Evolutionary conservation across 225 moss, liverwort and hornwort species (phyloP).

Genomic region (Sphagnum tenellum): DNA sequence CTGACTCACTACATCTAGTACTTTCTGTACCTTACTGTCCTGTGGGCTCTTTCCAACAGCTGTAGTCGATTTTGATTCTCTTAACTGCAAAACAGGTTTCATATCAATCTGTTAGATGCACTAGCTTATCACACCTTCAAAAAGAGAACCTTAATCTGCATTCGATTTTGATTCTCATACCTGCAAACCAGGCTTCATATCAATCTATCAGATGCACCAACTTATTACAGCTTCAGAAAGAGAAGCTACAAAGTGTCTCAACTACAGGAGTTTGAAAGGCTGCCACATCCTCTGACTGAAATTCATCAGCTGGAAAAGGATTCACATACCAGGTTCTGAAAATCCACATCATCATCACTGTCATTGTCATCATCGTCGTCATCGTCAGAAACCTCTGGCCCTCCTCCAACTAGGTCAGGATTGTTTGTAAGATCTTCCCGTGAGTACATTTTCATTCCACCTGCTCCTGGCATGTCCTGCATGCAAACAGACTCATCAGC

Average conservation of each 20-base stretch:
- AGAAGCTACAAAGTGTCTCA: background rate
- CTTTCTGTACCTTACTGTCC: slow-evolving; percentile 4
- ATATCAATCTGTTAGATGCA: no score
- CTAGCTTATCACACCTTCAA: no score
- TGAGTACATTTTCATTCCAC: slow-evolving; percentile 70
- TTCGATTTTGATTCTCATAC: slow-evolving; percentile 5
- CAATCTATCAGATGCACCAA: no score
- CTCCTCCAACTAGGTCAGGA: slow-evolving; percentile 32
- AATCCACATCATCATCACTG: slow-evolving; percentile 15
- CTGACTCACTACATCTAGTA: slow-evolving; percentile 11
- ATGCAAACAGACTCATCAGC: slow-evolving; percentile 5
- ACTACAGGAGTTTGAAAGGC: background rate
- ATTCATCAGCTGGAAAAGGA: no score
- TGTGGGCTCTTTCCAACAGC: background rate
- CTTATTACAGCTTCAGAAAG: background rate
- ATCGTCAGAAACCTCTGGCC: slow-evolving; percentile 36
- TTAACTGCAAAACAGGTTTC: background rate
- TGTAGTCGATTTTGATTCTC: slow-evolving; percentile 7
- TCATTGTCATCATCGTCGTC: slow-evolving; percentile 42
- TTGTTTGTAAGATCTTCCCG: slow-evolving; percentile 54
- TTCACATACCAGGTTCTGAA: slow-evolving; percentile 13
- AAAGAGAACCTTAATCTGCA: no score
- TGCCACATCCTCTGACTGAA: background rate
- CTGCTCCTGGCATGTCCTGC: slow-evolving; percentile 90
- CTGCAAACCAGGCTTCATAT: no score